Base-by-base conservation (phyloP, 371 early-diverging fungal species). In the Capillidium rhysosporum region DNA sequence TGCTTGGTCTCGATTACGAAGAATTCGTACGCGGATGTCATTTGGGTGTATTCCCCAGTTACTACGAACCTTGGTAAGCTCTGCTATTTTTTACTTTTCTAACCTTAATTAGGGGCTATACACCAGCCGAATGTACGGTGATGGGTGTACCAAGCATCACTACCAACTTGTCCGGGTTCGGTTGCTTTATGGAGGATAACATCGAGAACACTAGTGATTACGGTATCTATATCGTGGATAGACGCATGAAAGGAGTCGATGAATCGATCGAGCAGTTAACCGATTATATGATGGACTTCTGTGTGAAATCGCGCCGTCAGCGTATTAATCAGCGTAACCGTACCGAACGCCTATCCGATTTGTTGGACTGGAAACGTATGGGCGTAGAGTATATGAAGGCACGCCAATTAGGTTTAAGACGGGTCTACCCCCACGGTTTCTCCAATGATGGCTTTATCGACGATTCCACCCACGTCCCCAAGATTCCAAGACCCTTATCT, bases 301-400 rank as follows among this genome's bases (percentile, higher is more conserved):
- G 84, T 64, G 77, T 81, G 66, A 93, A 93, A 76, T 77, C 90
- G 0, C 80, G 93, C 21, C 89, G 96, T 58, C 93, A 95, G 65
- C 84, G 96, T 58, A 92, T 91, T 71, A 92, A 91, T 73, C 91
- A 89, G 65, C 85, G 94, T 60, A 95, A 95, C 73, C 84, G 94
- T 62, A 91, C 91, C 0, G 96, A 95, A 56, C 79, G 96, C 2
- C 77, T 93, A 18, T 79, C 84, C 4, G 94, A 95, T 68, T 73
- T 95, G n/a, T 71, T 95, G 58, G 96, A 95, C 64, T 95, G 94
- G 96, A 92, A 92, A 67, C 80, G 90, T 38, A 87, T 93, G 89
- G 94, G 96, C 28, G 72, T 89, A 29, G 94, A 93, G 64, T 95
- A 95, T 69, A 84, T 91, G 70, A 91, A 92, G 64, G 93, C 94